phyloP scores from a whole-genome alignment of 257 asterid genomes.

The Perilla frutescens region DNA sequence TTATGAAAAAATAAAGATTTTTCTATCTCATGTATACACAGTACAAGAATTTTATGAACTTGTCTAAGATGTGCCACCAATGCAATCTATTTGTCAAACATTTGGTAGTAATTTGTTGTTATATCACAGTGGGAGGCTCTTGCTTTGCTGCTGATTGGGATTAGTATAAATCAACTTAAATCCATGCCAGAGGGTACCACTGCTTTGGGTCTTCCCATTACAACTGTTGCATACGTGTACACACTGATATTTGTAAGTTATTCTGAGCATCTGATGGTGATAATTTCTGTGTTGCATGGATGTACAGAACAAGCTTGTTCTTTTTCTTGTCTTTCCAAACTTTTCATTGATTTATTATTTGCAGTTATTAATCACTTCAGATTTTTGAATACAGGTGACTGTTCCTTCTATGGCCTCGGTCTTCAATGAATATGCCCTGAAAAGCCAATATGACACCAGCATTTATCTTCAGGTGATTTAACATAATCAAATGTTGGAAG shows the following conservation, averaged over 20 bases:
- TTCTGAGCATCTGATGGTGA: constrained; percentile 31
- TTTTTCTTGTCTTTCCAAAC: neutral
- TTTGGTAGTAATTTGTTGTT: constrained; percentile 34
- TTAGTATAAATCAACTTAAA: constrained; percentile 87
- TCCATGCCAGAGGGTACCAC: constrained; percentile 77
- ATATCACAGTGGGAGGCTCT: constrained; percentile 92
- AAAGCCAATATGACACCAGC: constrained; percentile 98
- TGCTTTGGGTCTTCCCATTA: constrained; percentile 83
- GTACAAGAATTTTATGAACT: constrained; percentile 25
- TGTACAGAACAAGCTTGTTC: constrained; percentile 14
- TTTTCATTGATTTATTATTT: constrained; percentile 17
- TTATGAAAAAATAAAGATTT: neutral
- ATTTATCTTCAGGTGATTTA: constrained; percentile 90
- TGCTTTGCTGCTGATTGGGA: constrained; percentile 92
- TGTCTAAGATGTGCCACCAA: constrained; percentile 10
- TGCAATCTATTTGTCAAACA: constrained; percentile 24
- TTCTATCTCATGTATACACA: neutral
- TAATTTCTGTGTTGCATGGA: constrained; percentile 26
- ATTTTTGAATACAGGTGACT: constrained; percentile 69
- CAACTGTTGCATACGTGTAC: constrained; percentile 82
- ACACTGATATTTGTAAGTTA: constrained; percentile 90
- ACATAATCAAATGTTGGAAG: neutral
- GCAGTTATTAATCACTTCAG: constrained; percentile 26
- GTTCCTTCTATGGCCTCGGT: constrained; percentile 99
- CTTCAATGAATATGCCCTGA: constrained; percentile 94